Conservation (phyloP, 2,329 filamentous ascomycete species). For the Chaetomium sp. region DNA sequence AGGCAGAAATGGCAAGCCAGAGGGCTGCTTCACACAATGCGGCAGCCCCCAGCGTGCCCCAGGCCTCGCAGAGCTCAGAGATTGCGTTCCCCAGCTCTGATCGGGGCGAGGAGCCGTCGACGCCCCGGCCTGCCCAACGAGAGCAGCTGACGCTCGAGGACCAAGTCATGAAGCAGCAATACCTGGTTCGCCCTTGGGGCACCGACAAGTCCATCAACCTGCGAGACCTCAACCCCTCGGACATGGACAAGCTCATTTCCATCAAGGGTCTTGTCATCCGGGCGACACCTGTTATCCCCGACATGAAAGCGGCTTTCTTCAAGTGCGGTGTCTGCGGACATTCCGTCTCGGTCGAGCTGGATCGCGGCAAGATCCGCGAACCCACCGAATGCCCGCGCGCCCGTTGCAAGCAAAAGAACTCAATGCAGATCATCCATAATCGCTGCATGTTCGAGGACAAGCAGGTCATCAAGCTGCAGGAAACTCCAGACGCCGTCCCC, state of each 20-base stretch:
- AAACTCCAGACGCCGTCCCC: slow-evolving; percentile 92
- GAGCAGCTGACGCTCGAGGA: slow-evolving; percentile 66
- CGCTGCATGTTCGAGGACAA: slow-evolving; percentile 94
- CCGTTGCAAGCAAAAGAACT: slow-evolving; percentile 82
- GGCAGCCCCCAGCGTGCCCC: slow-evolving; percentile 47
- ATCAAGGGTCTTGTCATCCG: slow-evolving; percentile 97
- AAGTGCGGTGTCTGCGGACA: slow-evolving; percentile 92
- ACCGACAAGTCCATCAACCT: slow-evolving; percentile 86
- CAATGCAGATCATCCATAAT: slow-evolving; percentile 98
- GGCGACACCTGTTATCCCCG: slow-evolving; percentile 92
- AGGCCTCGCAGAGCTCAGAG: slow-evolving; percentile 67
- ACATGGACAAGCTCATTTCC: slow-evolving; percentile 94
- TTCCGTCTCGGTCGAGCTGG: slow-evolving; percentile 85
- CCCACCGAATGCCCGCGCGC: slow-evolving; percentile 85
- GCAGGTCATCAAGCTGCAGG: slow-evolving; percentile 97
- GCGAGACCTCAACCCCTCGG: slow-evolving; percentile 89
- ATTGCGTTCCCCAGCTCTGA: slow-evolving; percentile 81
- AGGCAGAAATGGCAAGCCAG: slow-evolving; percentile 73
- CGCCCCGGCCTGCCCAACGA: slow-evolving; percentile 48
- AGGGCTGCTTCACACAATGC: slow-evolving; percentile 60
- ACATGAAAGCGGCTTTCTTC: slow-evolving; percentile 99
- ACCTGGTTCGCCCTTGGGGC: slow-evolving; percentile 87
- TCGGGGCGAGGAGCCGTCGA: slow-evolving; percentile 56
- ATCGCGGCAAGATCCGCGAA: slow-evolving; percentile 94
- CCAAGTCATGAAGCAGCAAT: slow-evolving; percentile 77